phyloP scores from a whole-genome alignment of 352 stramenopile species.

The Lagenidium giganteum region DNA sequence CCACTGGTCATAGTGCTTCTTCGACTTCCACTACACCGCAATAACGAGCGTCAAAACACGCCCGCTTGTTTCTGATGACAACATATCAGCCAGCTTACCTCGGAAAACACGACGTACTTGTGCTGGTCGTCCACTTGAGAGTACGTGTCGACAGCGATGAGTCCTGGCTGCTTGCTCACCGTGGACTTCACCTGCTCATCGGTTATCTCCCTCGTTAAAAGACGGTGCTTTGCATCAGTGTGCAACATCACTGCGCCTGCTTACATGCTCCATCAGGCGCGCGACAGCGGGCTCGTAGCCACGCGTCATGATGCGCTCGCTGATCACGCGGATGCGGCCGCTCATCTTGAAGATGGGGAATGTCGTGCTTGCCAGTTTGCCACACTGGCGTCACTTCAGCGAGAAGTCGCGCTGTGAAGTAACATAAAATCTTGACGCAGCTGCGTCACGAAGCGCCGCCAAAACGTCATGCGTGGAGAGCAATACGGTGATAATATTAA shows the following conservation, averaged over 20 bases:
- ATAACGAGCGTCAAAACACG: background rate
- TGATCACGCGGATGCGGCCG: constrained; percentile 54
- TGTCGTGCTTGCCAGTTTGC: constrained; percentile 7
- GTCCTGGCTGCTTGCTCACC: constrained; percentile 48
- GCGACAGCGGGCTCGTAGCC: constrained; percentile 67
- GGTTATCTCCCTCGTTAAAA: too few relatives aligned
- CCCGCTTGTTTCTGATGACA: background rate
- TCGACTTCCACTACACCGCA: constrained; percentile 44
- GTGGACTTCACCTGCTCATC: constrained; percentile 66
- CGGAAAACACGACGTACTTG: constrained; percentile 78
- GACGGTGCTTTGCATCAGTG: too few relatives aligned
- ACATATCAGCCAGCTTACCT: constrained; percentile 26
- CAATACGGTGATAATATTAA: too few relatives aligned
- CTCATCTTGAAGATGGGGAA: constrained; percentile 23
- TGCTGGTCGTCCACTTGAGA: constrained; percentile 56
- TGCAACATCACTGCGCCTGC: too few relatives aligned
- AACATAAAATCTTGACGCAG: background rate
- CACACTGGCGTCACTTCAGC: background rate
- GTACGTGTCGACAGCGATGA: constrained; percentile 65
- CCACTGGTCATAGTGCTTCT: constrained; percentile 65
- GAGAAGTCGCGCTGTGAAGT: constrained; percentile 17
- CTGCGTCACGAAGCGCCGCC: too few relatives aligned
- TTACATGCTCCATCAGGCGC: constrained; percentile 71
- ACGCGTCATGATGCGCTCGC: constrained; percentile 71
- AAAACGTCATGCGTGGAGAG: too few relatives aligned